Conservation (phyloP, 108 stramenopile genomes). For the Skeletonema tropicum region DNA sequence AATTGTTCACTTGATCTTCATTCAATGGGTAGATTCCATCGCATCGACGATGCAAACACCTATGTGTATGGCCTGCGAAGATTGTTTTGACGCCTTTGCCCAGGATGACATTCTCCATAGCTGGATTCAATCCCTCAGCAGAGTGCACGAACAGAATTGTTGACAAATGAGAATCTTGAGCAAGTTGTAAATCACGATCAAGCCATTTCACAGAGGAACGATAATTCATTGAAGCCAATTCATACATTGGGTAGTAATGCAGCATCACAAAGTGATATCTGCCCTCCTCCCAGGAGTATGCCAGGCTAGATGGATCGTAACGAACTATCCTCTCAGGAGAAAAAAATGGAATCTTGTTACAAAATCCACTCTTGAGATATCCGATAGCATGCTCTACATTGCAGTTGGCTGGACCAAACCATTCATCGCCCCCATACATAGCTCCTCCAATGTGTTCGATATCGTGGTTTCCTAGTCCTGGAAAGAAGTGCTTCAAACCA, state of each 20-base stretch:
- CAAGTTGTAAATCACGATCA: constrained; percentile 44
- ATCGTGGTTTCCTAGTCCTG: constrained; percentile 50
- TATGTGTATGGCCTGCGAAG: constrained; percentile 48
- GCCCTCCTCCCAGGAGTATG: constrained; percentile 54
- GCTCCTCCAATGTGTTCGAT: constrained; percentile 51
- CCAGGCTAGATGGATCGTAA: constrained; percentile 48
- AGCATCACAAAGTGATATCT: constrained; percentile 52
- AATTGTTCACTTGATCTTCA: constrained; percentile 31
- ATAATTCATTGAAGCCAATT: constrained; percentile 45
- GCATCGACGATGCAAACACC: constrained; percentile 42
- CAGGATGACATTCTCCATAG: constrained; percentile 44
- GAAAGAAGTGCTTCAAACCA: constrained; percentile 48
- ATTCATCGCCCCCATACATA: constrained; percentile 51
- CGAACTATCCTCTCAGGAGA: constrained; percentile 34
- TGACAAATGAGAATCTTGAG: constrained; percentile 32
- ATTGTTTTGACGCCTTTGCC: constrained; percentile 48
- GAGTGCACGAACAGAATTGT: constrained; percentile 49
- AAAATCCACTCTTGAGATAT: constrained; percentile 41
- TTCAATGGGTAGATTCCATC: constrained; percentile 46
- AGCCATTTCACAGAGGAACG: constrained; percentile 46
- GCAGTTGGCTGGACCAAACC: constrained; percentile 50
- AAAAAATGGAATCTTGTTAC: constrained; percentile 46
- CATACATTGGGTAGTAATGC: constrained; percentile 51
- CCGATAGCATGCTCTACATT: constrained; percentile 49
- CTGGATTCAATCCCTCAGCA: constrained; percentile 40